Evolutionary conservation across 129 eudicot genomes (phyloP), one percentile per base, ranked within the genome.

Genomic region (Lonicera japonica): DNA sequence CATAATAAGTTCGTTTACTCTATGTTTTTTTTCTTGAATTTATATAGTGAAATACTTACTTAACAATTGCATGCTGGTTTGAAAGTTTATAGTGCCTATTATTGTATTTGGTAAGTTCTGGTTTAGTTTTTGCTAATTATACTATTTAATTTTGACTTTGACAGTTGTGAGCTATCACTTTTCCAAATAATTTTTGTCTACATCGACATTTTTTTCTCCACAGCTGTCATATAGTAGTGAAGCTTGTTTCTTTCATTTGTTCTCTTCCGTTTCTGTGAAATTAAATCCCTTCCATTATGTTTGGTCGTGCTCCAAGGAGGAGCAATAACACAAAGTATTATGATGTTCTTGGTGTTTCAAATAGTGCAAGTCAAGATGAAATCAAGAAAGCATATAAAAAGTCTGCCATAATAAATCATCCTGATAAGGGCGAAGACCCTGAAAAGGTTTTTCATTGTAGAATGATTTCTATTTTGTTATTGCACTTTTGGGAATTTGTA

Each of bases 381-480:
- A 63, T 88, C n/a, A 88, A 85, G 76, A 88, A 85, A 73, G 96
- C 96, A 0, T 88, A 88, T 72, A 68, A 82, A 25, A 88, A 82
- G 68, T 70, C 90, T 16, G 96, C 96, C 58, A 85, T 88, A 59
- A 88, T 79, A 75, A 88, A 88, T 61, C 96, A 88, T 63, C 96
- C 96, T 9, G 96, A 88, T 70, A 88, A 88, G 71, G 96, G 96
- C 61, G 96, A 94, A 38, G 96, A 88, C 76, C 94, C 96, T 47
- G 96, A 88, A 73, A 88, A 88, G 83, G 96, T 85, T 51, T 60
- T 22, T 45, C 25, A 13, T 61, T 65, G 34, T 73, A 16, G 14
- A 12, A 4, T 69, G 69, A n/a, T 17, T 60, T 13, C 15, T 38
- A 11, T 68, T 20, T 38, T n/a, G n/a, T n/a, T n/a, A n/a, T n/a